Evolutionary conservation across 345 rosid genomes (phyloP).

Genomic region (Zanthoxylum bungeanum): DNA sequence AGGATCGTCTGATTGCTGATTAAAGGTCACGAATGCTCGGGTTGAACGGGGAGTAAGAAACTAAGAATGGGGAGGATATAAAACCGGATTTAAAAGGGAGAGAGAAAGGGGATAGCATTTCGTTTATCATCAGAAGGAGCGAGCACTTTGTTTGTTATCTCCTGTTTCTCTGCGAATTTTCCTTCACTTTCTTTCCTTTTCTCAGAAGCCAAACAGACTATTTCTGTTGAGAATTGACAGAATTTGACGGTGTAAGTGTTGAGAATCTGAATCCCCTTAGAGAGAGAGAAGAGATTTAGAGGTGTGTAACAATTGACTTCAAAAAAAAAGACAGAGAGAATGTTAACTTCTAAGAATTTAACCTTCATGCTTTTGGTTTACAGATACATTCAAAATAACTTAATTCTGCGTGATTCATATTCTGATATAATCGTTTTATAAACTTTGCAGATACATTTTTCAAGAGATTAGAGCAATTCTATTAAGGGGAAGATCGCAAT

Average conservation of each 20-base stretch:
- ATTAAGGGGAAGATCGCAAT: no score
- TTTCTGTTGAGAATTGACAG: background rate
- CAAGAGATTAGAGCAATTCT: conserved; percentile 14
- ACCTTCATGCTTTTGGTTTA: conserved; percentile 9
- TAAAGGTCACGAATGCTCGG: conserved; percentile 16
- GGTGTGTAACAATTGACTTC: no score
- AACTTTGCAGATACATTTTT: conserved; percentile 26
- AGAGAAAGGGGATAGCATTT: no score
- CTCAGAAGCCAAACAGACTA: conserved; percentile 30
- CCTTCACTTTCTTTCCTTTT: conserved; percentile 29
- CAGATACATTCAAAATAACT: conserved; percentile 19
- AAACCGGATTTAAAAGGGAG: conserved; percentile 15
- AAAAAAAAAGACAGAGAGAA: no score
- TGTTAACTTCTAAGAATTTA: no score
- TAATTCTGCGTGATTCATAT: background rate
- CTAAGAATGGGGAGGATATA: conserved; percentile 24
- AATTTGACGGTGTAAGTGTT: conserved; percentile 25
- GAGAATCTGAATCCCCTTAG: conserved; percentile 26
- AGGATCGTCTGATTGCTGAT: conserved; percentile 25
- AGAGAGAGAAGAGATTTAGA: conserved; percentile 1
- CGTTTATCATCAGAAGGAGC: conserved; percentile 17
- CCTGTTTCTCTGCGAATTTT: conserved; percentile 26
- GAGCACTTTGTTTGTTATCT: conserved; percentile 14
- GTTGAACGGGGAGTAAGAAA: conserved; percentile 13
- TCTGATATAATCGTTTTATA: background rate